Conservation (phyloP, 2,329 filamentous ascomycete species). For the Claviceps sp. region DNA sequence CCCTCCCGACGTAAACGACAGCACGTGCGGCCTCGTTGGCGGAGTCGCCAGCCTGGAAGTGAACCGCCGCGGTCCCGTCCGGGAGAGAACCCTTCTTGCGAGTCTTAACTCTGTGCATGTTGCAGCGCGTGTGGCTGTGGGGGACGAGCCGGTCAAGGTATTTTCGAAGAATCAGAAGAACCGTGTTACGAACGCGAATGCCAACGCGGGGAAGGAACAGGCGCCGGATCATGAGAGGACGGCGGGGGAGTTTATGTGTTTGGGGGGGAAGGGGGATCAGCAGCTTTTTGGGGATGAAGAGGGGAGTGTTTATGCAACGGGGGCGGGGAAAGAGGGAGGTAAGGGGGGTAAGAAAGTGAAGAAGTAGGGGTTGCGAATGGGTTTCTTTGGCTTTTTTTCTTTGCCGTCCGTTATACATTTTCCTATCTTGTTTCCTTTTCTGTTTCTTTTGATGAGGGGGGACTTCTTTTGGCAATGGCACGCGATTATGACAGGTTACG, state of each 20-base stretch:
- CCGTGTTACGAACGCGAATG: conserved; percentile 21
- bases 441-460: neutral
- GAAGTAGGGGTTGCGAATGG: conserved; percentile 10
- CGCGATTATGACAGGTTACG: neutral
- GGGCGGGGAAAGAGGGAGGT: conserved; percentile 17
- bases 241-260: conserved; percentile 64
- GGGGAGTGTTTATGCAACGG: conserved; percentile 33
- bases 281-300: conserved; percentile 56
- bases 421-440: neutral
- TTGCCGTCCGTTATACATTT: neutral
- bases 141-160: conserved; percentile 52
- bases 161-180: conserved; percentile 54
- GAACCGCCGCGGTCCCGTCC: conserved; percentile 60
- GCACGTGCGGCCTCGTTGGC: conserved; percentile 84
- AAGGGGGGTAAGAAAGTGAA: conserved; percentile 19
- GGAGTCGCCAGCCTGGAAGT: conserved; percentile 75
- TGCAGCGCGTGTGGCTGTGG: conserved; percentile 38
- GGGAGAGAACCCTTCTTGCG: conserved; percentile 77
- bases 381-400: neutral
- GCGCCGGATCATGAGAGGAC: conserved; percentile 54
- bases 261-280: conserved; percentile 80
- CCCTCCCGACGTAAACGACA: conserved; percentile 55
- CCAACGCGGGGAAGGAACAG: conserved; percentile 39
- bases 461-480: neutral
- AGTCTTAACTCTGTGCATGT: conserved; percentile 62